These are phyloP conservation scores for Solanum ossicruentum DNA, from an alignment of 257 asterid species.

Conservation along the genomic window DNA sequence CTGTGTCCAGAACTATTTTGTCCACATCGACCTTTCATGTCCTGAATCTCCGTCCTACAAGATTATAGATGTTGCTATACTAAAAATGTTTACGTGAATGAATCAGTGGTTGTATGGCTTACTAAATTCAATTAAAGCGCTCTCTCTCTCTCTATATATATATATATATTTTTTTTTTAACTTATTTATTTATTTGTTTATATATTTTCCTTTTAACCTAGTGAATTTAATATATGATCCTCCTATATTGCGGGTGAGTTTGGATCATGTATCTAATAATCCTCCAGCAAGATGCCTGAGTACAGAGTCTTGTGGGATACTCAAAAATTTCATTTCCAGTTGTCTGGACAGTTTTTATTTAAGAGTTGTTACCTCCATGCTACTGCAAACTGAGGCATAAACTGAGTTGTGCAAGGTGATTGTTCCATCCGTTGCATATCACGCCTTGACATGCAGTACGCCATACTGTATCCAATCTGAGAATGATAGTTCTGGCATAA, in stretches of 20 bases:
- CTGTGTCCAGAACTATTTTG: neutral
- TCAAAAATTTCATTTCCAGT: neutral
- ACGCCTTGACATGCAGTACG: neutral
- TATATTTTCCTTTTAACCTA: neutral
- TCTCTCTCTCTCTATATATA: neutral
- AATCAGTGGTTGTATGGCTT: neutral
- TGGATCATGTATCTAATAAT: neutral
- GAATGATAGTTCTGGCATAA: neutral
- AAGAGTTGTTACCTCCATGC: neutral
- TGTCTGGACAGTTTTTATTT: neutral
- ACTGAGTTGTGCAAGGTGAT: neutral
- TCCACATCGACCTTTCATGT: neutral
- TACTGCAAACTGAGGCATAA: neutral
- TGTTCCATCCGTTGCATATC: neutral
- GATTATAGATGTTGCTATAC: neutral
- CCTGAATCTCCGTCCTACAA: neutral
- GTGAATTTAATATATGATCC: neutral
- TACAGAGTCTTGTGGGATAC: neutral
- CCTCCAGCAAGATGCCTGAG: neutral
- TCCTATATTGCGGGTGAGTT: neutral
- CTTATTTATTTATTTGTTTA: too few species aligned
- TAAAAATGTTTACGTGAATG: neutral
- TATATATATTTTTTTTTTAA: neutral
- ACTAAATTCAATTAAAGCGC: neutral
- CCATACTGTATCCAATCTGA: neutral